phyloP scores from a whole-genome alignment of 306 rosid species.

The Castanospermum australe region DNA sequence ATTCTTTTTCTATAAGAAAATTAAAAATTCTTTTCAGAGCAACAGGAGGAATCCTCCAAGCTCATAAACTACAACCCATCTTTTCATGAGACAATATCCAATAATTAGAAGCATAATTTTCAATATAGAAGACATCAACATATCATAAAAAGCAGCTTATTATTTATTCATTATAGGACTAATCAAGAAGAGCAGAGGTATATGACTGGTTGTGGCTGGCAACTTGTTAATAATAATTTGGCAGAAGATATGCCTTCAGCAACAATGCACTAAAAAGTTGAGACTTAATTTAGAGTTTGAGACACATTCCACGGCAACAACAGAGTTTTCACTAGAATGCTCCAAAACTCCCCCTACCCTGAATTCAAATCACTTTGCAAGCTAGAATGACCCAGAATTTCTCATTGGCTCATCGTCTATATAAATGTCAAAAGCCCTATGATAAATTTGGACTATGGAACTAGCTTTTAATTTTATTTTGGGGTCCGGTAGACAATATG shows the following conservation, averaged over 20 bases:
- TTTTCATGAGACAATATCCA: background rate
- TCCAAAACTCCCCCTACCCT: background rate
- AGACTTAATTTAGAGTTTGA: background rate
- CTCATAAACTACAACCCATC: too few species aligned
- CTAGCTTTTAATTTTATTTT: background rate
- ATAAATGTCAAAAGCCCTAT: background rate
- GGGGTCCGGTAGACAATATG: conserved; percentile 8
- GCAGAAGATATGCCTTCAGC: background rate
- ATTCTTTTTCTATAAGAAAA: too few species aligned
- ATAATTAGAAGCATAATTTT: background rate
- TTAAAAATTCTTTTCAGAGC: too few species aligned
- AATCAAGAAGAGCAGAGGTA: background rate
- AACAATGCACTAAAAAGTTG: background rate
- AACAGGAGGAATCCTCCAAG: too few species aligned
- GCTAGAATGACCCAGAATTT: conserved; percentile 9
- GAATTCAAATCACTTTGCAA: background rate
- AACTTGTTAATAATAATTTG: background rate
- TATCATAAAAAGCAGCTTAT: background rate
- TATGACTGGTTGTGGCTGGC: background rate
- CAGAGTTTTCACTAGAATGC: conserved; percentile 5
- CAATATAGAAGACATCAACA: background rate
- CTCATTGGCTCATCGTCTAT: background rate
- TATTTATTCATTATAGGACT: background rate
- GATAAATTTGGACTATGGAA: conserved; percentile 4
- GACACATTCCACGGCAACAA: conserved; percentile 15